Base-by-base conservation (phyloP, 352 stramenopile genomes). In the Phytopythium boreale region DNA sequence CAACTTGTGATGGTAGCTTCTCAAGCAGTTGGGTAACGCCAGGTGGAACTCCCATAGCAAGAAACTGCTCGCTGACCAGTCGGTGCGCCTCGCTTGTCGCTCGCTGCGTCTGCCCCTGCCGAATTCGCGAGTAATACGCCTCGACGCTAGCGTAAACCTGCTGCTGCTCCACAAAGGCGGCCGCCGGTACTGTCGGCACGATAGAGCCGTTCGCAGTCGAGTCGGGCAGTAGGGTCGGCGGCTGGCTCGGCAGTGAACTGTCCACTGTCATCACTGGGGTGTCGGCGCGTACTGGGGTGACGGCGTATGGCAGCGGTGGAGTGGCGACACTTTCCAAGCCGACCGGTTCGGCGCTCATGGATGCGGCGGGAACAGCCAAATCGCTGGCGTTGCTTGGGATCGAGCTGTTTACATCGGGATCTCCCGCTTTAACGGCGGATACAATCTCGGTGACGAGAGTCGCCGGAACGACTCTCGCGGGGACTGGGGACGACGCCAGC, bases 1-100 rank as follows among this genome's bases (percentile, higher is more conserved):
- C 49, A 17, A 95, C 82, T 24, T 79, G 71, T 0, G 77, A 66
- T 41, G 90, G 74, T 31, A 97, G 80, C 31, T 92, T 90, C 14
- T 68, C 70, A 34, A 97, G 74, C 15, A 74, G 72, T 27, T 87
- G n/a, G 27, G 67, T 69, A 62, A 97, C 85, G 0, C 26, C 15
- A 29, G 41, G 19, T 12, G 47, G 47, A 10, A n/a, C 24, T 8
- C 47, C 47, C 7, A 10, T 4, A 3, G 24, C 47, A 10, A 34
- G 47, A 27, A 53, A 11, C 11, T 34, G 47, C 4, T 34, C 24
- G 24, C 47, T 34, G 3, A 53, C 47, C 47, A 53, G 24, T 53
- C 47, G 22, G 9, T 34, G 24, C 11, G 47, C 47, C 24, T 34
- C 47, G 11, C 14, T 7, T 11, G 22, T 29, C 11, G 22, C 10